Evolutionary conservation across 176 grass and related monocot genomes (phyloP), one percentile per base, ranked within the genome.

Genomic region (Secale cereale): DNA sequence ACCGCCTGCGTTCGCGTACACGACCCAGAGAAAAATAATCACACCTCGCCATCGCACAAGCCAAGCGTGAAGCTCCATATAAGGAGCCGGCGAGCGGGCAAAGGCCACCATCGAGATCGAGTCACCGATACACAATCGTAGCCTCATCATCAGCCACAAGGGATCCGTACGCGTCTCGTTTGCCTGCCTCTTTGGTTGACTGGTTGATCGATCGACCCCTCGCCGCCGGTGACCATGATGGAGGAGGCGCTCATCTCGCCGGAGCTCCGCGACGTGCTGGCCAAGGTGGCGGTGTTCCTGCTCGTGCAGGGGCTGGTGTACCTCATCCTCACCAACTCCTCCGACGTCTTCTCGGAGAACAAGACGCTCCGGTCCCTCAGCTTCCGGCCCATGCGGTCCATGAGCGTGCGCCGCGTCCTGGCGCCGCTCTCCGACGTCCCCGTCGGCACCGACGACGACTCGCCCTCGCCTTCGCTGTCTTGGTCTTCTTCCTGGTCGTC

Each of bases 281-380:
- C 35, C 19, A 95, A 95, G 80, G 88, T 93, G 16, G 81, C 77
- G 3, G 77, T 87, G 41, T 95, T 95, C 72, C 59, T 95, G 88
- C 46, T 93, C 6, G 93, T 95, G 2, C 93, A 93, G 78, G 93
- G 37, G 14, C 83, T 95, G 70, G 91, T 93, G 26, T 95, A 87
- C 81, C 79, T 95, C 64, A 95, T 92, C 84, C 92, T 94, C 78
- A 68, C 59, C 37, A 89, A 87, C 36, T 98, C 96, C 16, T 98
- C 96, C 25, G 78, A 83, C 74, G 69, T 98, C 86, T 95, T 98
- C 87, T 92, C 83, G 20, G 78, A 70, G 63, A 57, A 83, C 77
- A 64, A 80, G 29, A 7, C 17, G 20, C 80, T 82, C 80, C 85
- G 91, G 77, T 90, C 89, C 50, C 78, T 85, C 27, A 95, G 91